Evolutionary conservation across 805 yeast genomes (phyloP).

Genomic region (Saturnispora saitoi): DNA sequence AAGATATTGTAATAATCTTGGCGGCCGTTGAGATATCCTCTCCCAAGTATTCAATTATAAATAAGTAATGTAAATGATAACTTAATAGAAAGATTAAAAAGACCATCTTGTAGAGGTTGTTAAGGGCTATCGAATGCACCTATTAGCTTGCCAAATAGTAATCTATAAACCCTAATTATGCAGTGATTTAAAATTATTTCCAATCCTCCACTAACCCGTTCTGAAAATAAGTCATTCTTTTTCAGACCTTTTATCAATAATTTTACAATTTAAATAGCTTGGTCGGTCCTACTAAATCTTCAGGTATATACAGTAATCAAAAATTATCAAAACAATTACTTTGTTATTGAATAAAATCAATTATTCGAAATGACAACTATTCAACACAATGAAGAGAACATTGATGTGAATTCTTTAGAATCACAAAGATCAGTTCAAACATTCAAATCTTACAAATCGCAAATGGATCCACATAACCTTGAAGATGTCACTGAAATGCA

Average conservation of each 20-base stretch:
- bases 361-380: background rate
- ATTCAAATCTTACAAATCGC: conserved; percentile 3
- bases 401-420: conserved; percentile 3
- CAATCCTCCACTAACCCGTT: conserved; percentile 3
- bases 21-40: too few relatives aligned
- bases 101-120: too few relatives aligned
- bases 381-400: background rate
- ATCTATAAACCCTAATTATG: background rate
- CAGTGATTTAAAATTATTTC: background rate
- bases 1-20: too few relatives aligned
- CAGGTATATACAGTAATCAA: too few relatives aligned
- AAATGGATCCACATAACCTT: conserved; percentile 2
- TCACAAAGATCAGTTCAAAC: conserved; percentile 7
- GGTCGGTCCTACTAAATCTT: background rate
- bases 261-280: background rate
- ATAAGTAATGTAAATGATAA: too few relatives aligned
- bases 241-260: background rate
- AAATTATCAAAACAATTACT: too few relatives aligned
- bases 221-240: conserved; percentile 1
- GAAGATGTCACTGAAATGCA: conserved; percentile 11
- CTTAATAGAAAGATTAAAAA: too few relatives aligned
- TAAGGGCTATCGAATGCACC: background rate
- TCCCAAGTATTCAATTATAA: too few relatives aligned
- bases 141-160: background rate
- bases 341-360: background rate